These are phyloP conservation scores for Cruciata laevipes DNA, from an alignment of 257 asterid species.

Conservation along the genomic window DNA sequence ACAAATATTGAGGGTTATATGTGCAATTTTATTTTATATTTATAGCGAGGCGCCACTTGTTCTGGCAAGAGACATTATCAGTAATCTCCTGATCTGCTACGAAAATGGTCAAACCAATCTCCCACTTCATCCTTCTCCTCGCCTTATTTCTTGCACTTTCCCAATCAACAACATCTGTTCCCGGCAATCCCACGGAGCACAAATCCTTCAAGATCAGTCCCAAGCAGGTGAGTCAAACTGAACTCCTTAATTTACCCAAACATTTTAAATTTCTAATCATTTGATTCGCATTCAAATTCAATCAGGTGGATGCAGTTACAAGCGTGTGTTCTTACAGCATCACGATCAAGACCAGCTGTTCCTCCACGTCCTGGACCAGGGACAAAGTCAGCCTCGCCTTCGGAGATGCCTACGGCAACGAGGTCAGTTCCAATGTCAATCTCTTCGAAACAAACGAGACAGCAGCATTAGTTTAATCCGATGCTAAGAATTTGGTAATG, in stretches of 20 bases:
- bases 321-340: conserved; percentile 31
- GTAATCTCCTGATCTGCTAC: not conserved
- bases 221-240: conserved; percentile 8
- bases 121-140: conserved; percentile 6
- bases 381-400: conserved; percentile 41
- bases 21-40: too few species aligned
- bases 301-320: conserved; percentile 13
- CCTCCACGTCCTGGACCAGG: conserved; percentile 31
- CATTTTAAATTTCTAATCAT: not conserved
- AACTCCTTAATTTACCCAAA: not conserved
- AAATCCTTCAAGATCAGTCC: conserved; percentile 14
- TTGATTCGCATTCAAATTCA: not conserved
- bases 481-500: not conserved
- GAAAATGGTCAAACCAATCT: conserved; percentile 7
- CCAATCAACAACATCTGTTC: conserved; percentile 7
- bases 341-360: conserved; percentile 40
- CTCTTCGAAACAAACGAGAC: not conserved
- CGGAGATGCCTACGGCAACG: conserved; percentile 38
- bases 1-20: too few species aligned
- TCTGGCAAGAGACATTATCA: not conserved
- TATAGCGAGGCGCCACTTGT: conserved; percentile 1
- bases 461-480: too few species aligned
- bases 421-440: conserved; percentile 13
- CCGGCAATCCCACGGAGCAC: not conserved
- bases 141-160: conserved; percentile 9